Evolutionary conservation across 768 basidiomycete genomes (phyloP), one percentile per base, ranked within the genome.

Genomic region (Pisolithus orientalis): DNA sequence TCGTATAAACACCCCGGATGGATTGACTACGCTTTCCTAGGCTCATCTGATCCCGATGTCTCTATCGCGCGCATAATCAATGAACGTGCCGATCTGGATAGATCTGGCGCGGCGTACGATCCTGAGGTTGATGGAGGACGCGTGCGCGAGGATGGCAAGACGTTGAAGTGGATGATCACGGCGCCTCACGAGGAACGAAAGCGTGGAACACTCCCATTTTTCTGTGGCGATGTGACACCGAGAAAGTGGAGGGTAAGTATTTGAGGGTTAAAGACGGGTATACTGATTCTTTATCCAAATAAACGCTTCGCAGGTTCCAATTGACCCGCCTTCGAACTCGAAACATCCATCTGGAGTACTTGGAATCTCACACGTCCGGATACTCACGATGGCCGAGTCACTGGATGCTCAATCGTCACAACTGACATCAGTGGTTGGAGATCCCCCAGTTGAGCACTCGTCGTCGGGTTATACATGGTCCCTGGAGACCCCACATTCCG

Each of bases 141-240:
- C 6, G 72, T 65, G 34, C 72, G 80, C 25, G 65, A 72, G 0
- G 83, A 87, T 52, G 85, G 84, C 2, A 66, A 71, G 32, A 65
- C 72, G 11, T 55, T 89, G 44, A 64, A 78, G 59, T 88, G 86
- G 85, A 60, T 82, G 39, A 76, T 85, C 38, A 77, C 71, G 2
- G 64, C 70, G 4, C 72, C 82, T 1, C 56, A 55, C 6, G 75
- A 29, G 25, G 24, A 28, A 16, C 27, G 6, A n/a, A 16, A 14
- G 14, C 44, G 44, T 6, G 44, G 76, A 2, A 57, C 60, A 1
- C 63, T 82, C 16, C 86, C 87, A 6, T 89, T 89, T 61, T 89
- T 84, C 65, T 89, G 87, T 58, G 84, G 84, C 11, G 87, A 89
- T 59, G 68, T 86, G 3, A 87, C 85, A 3, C 79, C 83, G 3